Evolutionary conservation across 768 basidiomycete genomes (phyloP).

Genomic region (Cystobasidiopsis lactophilus): DNA sequence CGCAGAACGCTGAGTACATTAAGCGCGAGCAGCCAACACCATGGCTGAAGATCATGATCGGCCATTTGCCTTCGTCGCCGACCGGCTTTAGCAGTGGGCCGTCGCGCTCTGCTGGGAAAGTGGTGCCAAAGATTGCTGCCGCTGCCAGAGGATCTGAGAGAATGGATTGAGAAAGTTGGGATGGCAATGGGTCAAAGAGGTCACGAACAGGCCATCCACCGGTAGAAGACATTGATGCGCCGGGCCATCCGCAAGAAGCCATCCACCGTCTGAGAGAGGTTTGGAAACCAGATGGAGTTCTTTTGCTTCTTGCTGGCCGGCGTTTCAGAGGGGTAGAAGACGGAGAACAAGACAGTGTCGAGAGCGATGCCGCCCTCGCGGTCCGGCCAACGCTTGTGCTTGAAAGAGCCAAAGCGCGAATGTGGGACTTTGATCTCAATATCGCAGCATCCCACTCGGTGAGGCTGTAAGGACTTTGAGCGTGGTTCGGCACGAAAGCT

Average conservation of each 20-base stretch:
- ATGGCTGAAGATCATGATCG: slow-evolving; percentile 11
- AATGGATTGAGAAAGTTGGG: not conserved
- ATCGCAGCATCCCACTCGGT: not conserved
- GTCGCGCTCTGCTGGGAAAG: slow-evolving; percentile 9
- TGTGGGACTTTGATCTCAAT: not conserved
- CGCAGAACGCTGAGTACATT: slow-evolving; percentile 32
- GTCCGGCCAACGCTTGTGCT: not conserved
- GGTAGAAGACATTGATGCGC: slow-evolving; percentile 4
- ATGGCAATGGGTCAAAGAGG: not conserved
- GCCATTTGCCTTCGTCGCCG: slow-evolving; percentile 5
- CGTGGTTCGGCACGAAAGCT: not conserved
- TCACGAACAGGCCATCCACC: not conserved
- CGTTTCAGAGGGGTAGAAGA: slow-evolving; percentile 15
- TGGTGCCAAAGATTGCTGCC: slow-evolving; percentile 10
- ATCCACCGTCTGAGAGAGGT: slow-evolving; percentile 2
- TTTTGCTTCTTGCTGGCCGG: not conserved
- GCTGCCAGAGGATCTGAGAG: slow-evolving; percentile 11
- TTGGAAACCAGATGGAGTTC: slow-evolving; percentile 11
- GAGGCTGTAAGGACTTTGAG: not conserved
- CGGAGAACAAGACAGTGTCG: slow-evolving; percentile 12
- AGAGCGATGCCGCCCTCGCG: not conserved
- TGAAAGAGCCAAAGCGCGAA: not conserved
- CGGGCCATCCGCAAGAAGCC: slow-evolving; percentile 15
- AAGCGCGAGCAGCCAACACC: slow-evolving; percentile 12
- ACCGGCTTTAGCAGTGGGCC: slow-evolving; percentile 1